Base-by-base conservation (phyloP, 208 protist genomes). In the Polymyxa betae region DNA sequence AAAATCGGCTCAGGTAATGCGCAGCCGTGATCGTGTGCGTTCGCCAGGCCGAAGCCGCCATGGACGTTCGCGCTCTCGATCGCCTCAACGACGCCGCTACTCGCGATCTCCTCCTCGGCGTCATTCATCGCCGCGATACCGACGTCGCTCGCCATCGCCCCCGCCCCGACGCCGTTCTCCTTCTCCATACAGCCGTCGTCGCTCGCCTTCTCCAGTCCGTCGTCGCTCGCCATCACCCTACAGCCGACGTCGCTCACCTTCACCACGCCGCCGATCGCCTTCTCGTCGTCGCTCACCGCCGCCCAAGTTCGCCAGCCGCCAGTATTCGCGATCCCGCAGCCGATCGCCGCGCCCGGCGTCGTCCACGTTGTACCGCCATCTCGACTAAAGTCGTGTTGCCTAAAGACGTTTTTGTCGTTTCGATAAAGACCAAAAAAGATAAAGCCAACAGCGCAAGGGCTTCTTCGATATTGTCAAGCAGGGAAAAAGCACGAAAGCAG, bases 351-450 rank as follows among this genome's bases (percentile, higher is more conserved):
- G 72, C 72, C 35, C 35, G 5, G 72, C 35, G 12, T n/a, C n/a
- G n/a, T n/a, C n/a, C n/a, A n/a, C n/a, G n/a, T 43, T 82, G n/a
- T 82, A 82, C n/a, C 72, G 72, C 72, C 72, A 82, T 43, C 72
- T 82, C 16, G 72, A 45, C n/a, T 82, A n/a, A 82, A 35, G 72
- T 82, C 16, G 12, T 60, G 12, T 60, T 60, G 24, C 12, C 24
- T 5, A 60, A 5, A 5, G 5, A 60, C 5, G 49, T 60, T 60
- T 5, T 60, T 60, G 24, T 29, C 49, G 24, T 60, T n/a, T 60
- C 12, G 49, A 60, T 60, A 60, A 60, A 60, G 49, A 24, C 24
- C 49, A 60, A 60, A 60, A 60, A 60, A 60, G 49, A 5, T 24
- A 60, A 60, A 24, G 49, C 49, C 5, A 60, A 24, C 49, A 29